A percentile compares a stretch with the other conserved stretches of the same genome.
These are phyloP conservation scores for Fusarium tanahbumbuense DNA, from an alignment of 2,329 filamentous ascomycete genomes.

Conservation along the genomic window DNA sequence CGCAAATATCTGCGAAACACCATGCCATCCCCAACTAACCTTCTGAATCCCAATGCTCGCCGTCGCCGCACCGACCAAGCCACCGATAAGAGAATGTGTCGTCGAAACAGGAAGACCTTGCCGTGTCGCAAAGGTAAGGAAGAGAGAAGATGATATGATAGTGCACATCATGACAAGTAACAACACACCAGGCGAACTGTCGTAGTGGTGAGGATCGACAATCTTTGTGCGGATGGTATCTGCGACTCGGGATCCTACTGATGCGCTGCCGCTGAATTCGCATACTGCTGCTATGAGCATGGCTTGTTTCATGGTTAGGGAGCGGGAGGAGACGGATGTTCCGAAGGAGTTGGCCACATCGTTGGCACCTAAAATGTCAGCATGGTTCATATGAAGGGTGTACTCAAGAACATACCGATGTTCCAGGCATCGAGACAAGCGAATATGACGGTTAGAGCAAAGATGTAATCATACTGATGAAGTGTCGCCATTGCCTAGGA, in stretches of 20 bases:
- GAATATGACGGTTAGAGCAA: conserved; percentile 66
- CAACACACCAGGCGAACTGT: conserved; percentile 66
- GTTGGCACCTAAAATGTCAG: conserved; percentile 53
- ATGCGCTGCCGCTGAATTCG: conserved; percentile 70
- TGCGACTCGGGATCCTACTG: conserved; percentile 69
- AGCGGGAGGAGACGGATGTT: conserved; percentile 76
- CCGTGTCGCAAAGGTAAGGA: conserved; percentile 63
- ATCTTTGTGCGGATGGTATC: conserved; percentile 69
- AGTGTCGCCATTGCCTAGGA: conserved; percentile 51
- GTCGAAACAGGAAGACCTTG: conserved; percentile 66
- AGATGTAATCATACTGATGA: conserved; percentile 66
- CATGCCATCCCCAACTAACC: conserved; percentile 53
- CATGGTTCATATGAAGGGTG: too few relatives aligned
- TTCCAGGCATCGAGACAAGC: conserved; percentile 70
- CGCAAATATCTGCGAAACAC: conserved; percentile 54
- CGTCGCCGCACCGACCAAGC: conserved; percentile 52
- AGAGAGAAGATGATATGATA: conserved; percentile 62
- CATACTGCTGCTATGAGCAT: conserved; percentile 69
- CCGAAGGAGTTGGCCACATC: conserved; percentile 84
- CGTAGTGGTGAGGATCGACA: conserved; percentile 60
- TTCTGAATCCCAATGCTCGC: conserved; percentile 52
- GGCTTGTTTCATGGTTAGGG: conserved; percentile 70
- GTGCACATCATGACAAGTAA: conserved; percentile 67
- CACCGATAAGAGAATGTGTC: conserved; percentile 63
- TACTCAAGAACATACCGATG: conserved; percentile 57